Evolutionary conservation across 768 basidiomycete species (phyloP).

Genomic region (Leccinum subtestaceum): DNA sequence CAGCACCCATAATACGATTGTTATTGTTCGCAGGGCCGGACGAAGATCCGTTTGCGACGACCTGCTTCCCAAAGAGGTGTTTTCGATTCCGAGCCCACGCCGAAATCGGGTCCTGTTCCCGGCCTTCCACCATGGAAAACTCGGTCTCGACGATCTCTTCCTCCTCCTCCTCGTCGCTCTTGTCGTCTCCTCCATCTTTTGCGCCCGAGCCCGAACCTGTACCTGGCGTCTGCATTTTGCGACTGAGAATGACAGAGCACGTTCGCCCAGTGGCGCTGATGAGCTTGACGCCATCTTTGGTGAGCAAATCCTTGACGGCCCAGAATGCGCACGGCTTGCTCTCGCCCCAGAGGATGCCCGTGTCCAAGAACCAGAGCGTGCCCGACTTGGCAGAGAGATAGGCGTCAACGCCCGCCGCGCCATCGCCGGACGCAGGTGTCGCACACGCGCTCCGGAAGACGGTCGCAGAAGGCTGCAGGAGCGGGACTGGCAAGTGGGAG

Average conservation of each 20-base stretch:
- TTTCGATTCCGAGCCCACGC: conserved; percentile 63
- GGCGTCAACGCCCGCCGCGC: conserved; percentile 64
- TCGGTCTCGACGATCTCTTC: conserved; percentile 54
- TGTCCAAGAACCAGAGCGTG: conserved; percentile 66
- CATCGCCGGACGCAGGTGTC: conserved; percentile 33
- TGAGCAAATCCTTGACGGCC: conserved; percentile 55
- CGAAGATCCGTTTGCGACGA: not conserved
- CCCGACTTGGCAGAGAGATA: conserved; percentile 71
- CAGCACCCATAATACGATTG: not conserved
- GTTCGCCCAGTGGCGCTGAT: conserved; percentile 65
- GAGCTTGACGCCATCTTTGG: conserved; percentile 50
- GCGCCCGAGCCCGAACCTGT: not conserved
- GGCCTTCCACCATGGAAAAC: conserved; percentile 70
- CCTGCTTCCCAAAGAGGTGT: conserved; percentile 50
- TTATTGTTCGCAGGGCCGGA: conserved; percentile 3
- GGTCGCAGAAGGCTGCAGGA: conserved; percentile 46
- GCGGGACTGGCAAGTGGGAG: conserved; percentile 40
- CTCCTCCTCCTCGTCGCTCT: conserved; percentile 33
- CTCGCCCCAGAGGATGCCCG: conserved; percentile 72
- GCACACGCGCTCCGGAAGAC: conserved; percentile 57
- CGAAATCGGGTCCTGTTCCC: conserved; percentile 61
- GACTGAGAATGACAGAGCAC: conserved; percentile 56
- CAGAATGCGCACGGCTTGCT: conserved; percentile 79
- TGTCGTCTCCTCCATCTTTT: not conserved
- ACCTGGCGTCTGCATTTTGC: conserved; percentile 25